Evolutionary conservation across 805 yeast species (phyloP).

Genomic region (Barnettozyma sucrosica): DNA sequence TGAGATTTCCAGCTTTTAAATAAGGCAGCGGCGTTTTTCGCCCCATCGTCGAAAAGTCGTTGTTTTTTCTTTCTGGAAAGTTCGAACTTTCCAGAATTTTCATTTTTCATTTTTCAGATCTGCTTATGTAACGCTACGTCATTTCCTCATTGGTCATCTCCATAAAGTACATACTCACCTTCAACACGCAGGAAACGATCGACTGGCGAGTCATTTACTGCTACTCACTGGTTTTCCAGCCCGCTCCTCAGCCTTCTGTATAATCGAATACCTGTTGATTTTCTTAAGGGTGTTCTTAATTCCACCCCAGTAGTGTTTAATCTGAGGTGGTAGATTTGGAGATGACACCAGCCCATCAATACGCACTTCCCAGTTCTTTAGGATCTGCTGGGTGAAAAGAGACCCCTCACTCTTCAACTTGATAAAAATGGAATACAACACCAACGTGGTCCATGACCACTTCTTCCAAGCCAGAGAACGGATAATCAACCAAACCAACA

Average conservation of each 20-base stretch:
- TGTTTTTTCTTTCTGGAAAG: conserved; percentile 13
- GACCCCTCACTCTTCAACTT: conserved; percentile 76
- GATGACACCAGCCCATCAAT: conserved; percentile 50
- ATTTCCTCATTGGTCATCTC: too few species aligned
- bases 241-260: conserved; percentile 16
- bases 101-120: neutral
- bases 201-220: neutral
- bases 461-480: conserved; percentile 55
- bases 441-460: conserved; percentile 55
- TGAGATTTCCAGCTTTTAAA: conserved; percentile 1
- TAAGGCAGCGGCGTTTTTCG: neutral
- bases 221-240: neutral
- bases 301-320: conserved; percentile 45
- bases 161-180: too few species aligned
- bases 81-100: conserved; percentile 7
- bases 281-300: conserved; percentile 32
- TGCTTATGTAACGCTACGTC: neutral
- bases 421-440: conserved; percentile 56
- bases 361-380: conserved; percentile 65
- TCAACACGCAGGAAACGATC: too few species aligned
- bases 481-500: conserved; percentile 38
- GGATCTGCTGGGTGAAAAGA: conserved; percentile 59
- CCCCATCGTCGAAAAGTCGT: conserved; percentile 4
- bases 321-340: conserved; percentile 45
- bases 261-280: conserved; percentile 15